A percentile compares a stretch with the other conserved stretches of the same genome.
phyloP scores from a whole-genome alignment of 1,284 basidiomycete genomes.

The Mycena citricolor region DNA sequence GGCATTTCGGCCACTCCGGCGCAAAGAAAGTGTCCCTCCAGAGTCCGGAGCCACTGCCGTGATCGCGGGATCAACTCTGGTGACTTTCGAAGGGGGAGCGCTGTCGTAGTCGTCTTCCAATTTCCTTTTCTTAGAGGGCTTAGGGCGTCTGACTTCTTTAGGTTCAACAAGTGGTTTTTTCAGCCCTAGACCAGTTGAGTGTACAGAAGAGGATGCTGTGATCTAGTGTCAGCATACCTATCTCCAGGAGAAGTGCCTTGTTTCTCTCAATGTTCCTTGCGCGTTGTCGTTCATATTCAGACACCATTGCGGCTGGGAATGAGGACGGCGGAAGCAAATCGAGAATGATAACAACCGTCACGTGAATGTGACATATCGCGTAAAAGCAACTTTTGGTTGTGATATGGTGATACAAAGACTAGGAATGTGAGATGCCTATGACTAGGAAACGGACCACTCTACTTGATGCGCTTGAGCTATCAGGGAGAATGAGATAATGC shows the following conservation, averaged over 20 bases:
- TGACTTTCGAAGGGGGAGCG: conserved; percentile 27
- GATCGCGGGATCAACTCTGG: conserved; percentile 29
- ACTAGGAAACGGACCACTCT: too few relatives aligned
- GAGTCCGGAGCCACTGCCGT: conserved; percentile 20
- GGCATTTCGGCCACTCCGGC: conserved; percentile 65
- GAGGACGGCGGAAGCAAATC: conserved; percentile 2
- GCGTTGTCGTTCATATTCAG: conserved; percentile 50
- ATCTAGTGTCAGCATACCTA: conserved; percentile 21
- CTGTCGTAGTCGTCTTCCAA: conserved; percentile 26
- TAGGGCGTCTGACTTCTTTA: conserved; percentile 36
- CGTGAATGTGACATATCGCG: background rate
- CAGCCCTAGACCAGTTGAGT: conserved; percentile 46
- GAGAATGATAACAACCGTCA: background rate
- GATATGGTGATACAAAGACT: background rate
- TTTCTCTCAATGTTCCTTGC: conserved; percentile 44
- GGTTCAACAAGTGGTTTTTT: conserved; percentile 48
- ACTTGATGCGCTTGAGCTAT: conserved; percentile 73
- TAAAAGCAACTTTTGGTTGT: background rate
- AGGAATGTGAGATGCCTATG: too few relatives aligned
- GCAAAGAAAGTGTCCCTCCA: conserved; percentile 37
- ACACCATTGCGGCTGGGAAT: conserved; percentile 31
- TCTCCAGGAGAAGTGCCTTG: conserved; percentile 8
- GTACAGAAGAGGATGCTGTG: background rate
- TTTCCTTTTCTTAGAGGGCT: conserved; percentile 33
- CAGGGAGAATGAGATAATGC: conserved; percentile 18